Evolutionary conservation across 73 alveolate genomes (phyloP), one percentile per base, ranked within the genome.

Genomic region (Tetrahymena malaccensis): DNA sequence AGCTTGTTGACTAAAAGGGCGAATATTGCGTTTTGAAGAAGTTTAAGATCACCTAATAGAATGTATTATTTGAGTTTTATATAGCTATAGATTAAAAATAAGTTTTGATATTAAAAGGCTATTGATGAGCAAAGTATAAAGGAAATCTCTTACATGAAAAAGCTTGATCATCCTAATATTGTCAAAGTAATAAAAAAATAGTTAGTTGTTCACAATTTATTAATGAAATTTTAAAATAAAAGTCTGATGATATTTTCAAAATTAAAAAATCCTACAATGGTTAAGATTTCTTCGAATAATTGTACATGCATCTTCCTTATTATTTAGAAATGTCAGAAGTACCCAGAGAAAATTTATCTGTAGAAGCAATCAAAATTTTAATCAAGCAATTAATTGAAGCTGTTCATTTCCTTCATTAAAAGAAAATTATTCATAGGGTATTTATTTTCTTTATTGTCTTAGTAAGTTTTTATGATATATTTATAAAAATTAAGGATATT

Each of bases 341-440:
- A 21, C 89, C 89, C 0, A 70, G 89, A 70, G 35, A 70, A 31
- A 70, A 10, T 31, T n/a, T 70, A 25, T 70, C 89, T 1, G 40
- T 12, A 70, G 89, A 70, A 25, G 89, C 89, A 27, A 70, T 95
- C 22, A 95, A 95, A 95, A 35, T 95, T 25, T 44, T 95, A 35
- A 40, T 95, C 22, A 85, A 95, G 44, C 93, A 95, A 93, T 40
- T 95, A 6, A 94, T 95, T 16, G 94, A 94, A 40, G 97, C 95
- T 10, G 55, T 95, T 85, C 43, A 94, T 8, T 95, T 85, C 56
- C 94, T 95, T 35, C 97, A 95, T 57, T 33, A 37, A 44, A 95
- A 95, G 55, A 95, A 95, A 22, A 95, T 95, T 10, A 95, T 94
- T 34, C 97, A 95, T 34, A 85, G 97, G 89, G 89, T 70, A 70